phyloP scores from a whole-genome alignment of 192 early-diverging fungal species.

The Lobosporangium transversale region DNA sequence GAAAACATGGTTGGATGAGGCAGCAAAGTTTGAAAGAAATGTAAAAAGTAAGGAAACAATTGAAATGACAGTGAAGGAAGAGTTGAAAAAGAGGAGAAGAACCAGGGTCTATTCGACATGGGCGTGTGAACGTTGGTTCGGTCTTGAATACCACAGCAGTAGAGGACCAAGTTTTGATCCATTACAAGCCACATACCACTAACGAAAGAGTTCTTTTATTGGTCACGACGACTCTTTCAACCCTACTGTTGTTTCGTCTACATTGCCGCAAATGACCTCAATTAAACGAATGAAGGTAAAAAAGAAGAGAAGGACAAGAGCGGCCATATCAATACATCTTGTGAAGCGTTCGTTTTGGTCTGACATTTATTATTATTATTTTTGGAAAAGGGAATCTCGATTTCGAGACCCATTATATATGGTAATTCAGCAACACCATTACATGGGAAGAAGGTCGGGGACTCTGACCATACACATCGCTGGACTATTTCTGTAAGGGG shows the following conservation, averaged over 20 bases:
- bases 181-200: not conserved
- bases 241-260: not conserved
- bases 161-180: too few relatives aligned
- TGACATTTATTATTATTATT: too few relatives aligned
- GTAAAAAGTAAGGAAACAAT: not conserved
- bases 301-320: not conserved
- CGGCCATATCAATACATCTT: not conserved
- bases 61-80: not conserved
- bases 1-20: constrained; percentile 19
- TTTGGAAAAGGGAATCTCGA: constrained; percentile 69
- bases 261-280: constrained; percentile 9
- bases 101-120: too few relatives aligned
- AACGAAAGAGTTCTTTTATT: not conserved
- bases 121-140: too few relatives aligned
- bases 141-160: too few relatives aligned
- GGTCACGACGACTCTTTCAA: not conserved
- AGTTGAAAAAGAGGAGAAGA: too few relatives aligned
- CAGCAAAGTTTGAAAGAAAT: not conserved
- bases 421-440: constrained; percentile 85
- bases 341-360: not conserved
- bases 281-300: constrained; percentile 33
- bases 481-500: constrained; percentile 94
- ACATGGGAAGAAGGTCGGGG: constrained; percentile 66
- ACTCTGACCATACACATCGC: constrained; percentile 93
- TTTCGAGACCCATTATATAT: constrained; percentile 85